phyloP scores from a whole-genome alignment of 768 basidiomycete genomes.

The Mycena amicta region DNA sequence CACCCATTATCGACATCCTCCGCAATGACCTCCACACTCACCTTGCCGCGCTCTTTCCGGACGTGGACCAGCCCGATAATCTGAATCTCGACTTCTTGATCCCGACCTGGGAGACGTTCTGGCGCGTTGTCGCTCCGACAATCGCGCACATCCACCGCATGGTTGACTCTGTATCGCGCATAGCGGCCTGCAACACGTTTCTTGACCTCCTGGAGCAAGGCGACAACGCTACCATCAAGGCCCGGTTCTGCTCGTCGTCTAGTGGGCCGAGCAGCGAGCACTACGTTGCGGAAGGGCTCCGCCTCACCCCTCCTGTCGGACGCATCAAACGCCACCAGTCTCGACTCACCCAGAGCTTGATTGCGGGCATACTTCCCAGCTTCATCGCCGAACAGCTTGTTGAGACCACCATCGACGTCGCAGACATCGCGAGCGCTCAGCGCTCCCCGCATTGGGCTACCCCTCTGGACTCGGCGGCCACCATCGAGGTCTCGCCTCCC shows the following conservation, averaged over 20 bases:
- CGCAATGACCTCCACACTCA: conserved; percentile 33
- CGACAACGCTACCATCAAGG: conserved; percentile 25
- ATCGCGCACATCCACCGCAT: conserved; percentile 38
- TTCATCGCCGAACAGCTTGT: not conserved
- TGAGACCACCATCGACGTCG: conserved; percentile 29
- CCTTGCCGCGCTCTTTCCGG: conserved; percentile 40
- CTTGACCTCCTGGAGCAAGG: conserved; percentile 32
- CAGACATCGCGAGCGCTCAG: conserved; percentile 40
- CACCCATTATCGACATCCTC: conserved; percentile 35
- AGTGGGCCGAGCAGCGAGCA: conserved; percentile 37
- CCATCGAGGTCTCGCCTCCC: conserved; percentile 14
- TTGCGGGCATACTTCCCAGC: not conserved
- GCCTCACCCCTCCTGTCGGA: conserved; percentile 54
- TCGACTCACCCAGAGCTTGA: conserved; percentile 6
- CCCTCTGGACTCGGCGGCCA: not conserved
- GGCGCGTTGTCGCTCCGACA: conserved; percentile 56
- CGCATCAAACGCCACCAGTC: conserved; percentile 38
- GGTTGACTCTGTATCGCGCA: conserved; percentile 5
- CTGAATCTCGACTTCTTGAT: conserved; percentile 51
- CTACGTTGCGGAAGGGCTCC: conserved; percentile 46
- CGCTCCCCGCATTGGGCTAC: conserved; percentile 39
- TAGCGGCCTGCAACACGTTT: conserved; percentile 32
- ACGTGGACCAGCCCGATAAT: conserved; percentile 27
- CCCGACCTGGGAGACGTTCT: conserved; percentile 63
- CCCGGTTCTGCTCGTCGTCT: conserved; percentile 29